phyloP scores from a whole-genome alignment of 306 rosid species.

The Rosa persica region DNA sequence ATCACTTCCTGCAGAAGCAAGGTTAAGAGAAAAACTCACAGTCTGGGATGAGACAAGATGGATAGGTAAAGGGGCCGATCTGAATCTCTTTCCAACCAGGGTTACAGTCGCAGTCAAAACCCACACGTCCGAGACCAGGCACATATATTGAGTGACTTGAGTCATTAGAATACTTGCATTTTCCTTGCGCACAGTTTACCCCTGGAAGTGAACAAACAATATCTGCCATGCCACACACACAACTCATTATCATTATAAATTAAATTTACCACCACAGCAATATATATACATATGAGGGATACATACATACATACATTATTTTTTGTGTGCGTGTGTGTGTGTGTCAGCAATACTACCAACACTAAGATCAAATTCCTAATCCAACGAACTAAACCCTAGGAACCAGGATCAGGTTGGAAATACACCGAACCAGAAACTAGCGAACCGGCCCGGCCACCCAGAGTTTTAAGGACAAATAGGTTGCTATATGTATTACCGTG shows the following conservation, averaged over 20 bases:
- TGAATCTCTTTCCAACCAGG: slow-evolving; percentile 31
- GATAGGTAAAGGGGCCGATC: slow-evolving; percentile 28
- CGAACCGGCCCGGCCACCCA: not conserved
- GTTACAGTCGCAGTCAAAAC: slow-evolving; percentile 41
- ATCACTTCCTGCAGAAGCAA: not conserved
- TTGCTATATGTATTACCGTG: not conserved
- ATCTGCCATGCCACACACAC: not conserved
- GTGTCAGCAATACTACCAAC: not conserved
- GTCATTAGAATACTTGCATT: slow-evolving; percentile 32
- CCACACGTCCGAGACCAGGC: not conserved
- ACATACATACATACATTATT: not conserved
- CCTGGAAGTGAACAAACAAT: slow-evolving; percentile 14
- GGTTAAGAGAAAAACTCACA: slow-evolving; percentile 29
- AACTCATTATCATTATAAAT: not conserved
- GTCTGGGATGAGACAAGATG: slow-evolving; percentile 37
- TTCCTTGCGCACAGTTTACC: slow-evolving; percentile 43
- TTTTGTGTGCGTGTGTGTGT: not conserved
- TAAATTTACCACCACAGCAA: not conserved
- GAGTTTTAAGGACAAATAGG: not conserved
- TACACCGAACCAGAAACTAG: not conserved
- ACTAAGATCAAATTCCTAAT: not conserved
- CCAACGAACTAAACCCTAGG: not conserved
- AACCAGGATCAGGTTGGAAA: slow-evolving; percentile 3
- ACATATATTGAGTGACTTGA: not conserved
- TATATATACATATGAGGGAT: not conserved